phyloP scores from a whole-genome alignment of 2,329 filamentous ascomycete genomes.

The Ilyonectria robusta region DNA sequence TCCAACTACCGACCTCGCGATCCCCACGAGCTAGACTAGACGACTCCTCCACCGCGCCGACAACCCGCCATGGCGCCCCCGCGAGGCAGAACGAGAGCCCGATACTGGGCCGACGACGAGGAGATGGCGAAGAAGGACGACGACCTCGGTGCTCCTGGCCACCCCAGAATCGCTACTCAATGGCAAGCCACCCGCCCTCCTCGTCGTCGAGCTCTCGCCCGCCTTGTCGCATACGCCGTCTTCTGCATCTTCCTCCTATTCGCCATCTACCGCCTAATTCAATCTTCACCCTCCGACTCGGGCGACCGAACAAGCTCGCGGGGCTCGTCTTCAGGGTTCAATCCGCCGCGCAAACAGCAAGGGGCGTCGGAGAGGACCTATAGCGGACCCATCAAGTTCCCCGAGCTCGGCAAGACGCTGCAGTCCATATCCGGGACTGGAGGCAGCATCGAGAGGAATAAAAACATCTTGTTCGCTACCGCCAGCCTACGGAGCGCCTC shows the following conservation, averaged over 20 bases:
- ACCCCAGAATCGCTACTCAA: slow-evolving; percentile 47
- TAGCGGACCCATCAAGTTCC: slow-evolving; percentile 79
- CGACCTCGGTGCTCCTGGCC: slow-evolving; percentile 57
- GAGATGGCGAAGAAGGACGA: slow-evolving; percentile 74
- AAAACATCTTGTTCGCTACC: slow-evolving; percentile 84
- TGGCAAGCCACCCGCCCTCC: slow-evolving; percentile 61
- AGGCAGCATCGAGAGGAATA: slow-evolving; percentile 68
- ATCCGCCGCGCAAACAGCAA: slow-evolving; percentile 20
- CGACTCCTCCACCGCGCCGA: slow-evolving; percentile 13
- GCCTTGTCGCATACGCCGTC: slow-evolving; percentile 63
- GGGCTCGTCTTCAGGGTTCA: slow-evolving; percentile 18
- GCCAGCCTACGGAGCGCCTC: slow-evolving; percentile 81
- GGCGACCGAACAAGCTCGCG: slow-evolving; percentile 14
- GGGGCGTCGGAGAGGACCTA: slow-evolving; percentile 62
- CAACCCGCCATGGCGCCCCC: slow-evolving; percentile 53
- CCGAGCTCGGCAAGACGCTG: slow-evolving; percentile 74
- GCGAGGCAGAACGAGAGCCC: slow-evolving; percentile 50
- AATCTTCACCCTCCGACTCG: slow-evolving; percentile 60
- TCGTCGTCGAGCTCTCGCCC: slow-evolving; percentile 68
- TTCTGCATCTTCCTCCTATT: slow-evolving; percentile 71
- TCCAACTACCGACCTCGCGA: slow-evolving; percentile 15
- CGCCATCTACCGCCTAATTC: slow-evolving; percentile 39
- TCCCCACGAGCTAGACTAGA: slow-evolving; percentile 21
- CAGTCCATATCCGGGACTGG: slow-evolving; percentile 69
- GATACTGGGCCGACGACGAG: slow-evolving; percentile 66